Conservation (phyloP, 306 rosid genomes). For the Cicer judaicum region DNA sequence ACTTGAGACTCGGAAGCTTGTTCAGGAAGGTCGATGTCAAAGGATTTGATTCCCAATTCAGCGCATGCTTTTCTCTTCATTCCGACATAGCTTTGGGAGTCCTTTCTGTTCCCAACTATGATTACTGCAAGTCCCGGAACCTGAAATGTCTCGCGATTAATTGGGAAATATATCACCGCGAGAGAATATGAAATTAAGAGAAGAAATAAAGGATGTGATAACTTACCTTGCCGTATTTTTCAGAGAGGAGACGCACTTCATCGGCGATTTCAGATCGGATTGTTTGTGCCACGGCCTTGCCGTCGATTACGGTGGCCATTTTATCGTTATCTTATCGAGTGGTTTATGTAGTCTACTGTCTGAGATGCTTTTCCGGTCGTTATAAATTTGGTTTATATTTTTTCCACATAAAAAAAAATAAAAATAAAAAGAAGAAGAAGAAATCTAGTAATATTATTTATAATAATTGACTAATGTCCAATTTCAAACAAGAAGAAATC, state of each 20-base stretch:
- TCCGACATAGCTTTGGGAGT: conserved; percentile 79
- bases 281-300: conserved; percentile 75
- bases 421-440: too few relatives aligned
- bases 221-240: conserved; percentile 77
- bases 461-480: too few relatives aligned
- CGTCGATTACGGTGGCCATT: conserved; percentile 84
- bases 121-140: conserved; percentile 95
- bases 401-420: too few relatives aligned
- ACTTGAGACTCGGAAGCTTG: conserved; percentile 69
- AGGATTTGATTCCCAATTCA: conserved; percentile 82
- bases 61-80: conserved; percentile 93
- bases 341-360: neutral
- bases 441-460: too few relatives aligned
- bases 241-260: conserved; percentile 64
- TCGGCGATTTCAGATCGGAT: conserved; percentile 77
- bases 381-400: too few relatives aligned
- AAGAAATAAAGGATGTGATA: neutral
- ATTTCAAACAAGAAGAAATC: too few relatives aligned
- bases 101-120: conserved; percentile 85
- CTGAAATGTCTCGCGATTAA: conserved; percentile 41
- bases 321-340: neutral
- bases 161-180: neutral
- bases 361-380: too few relatives aligned
- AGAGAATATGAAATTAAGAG: neutral
- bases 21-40: conserved; percentile 81